phyloP scores from a whole-genome alignment of 2,329 filamentous ascomycete genomes.

The Colletotrichum godetiae region DNA sequence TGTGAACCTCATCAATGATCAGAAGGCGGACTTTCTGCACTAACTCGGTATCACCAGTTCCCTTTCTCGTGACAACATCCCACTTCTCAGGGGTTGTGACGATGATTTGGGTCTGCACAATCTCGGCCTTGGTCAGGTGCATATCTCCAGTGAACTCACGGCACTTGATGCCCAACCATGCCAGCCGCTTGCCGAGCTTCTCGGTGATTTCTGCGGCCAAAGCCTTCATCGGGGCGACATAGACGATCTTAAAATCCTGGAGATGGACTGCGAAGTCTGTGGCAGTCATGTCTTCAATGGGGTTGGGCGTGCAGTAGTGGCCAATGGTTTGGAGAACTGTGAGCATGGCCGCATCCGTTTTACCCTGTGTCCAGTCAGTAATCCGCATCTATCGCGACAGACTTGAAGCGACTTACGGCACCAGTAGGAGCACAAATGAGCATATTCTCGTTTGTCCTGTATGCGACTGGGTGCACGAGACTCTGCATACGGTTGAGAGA shows the following conservation, averaged over 20 bases:
- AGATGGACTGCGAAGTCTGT: constrained; percentile 84
- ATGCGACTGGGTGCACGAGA: constrained; percentile 93
- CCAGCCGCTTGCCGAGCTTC: constrained; percentile 89
- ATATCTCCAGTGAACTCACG: constrained; percentile 98
- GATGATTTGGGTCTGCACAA: constrained; percentile 95
- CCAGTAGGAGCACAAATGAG: constrained; percentile 97
- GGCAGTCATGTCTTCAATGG: constrained; percentile 77
- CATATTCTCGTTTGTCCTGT: constrained; percentile 98
- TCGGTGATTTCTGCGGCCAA: constrained; percentile 95
- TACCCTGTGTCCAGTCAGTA: constrained; percentile 67
- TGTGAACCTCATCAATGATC: constrained; percentile 99
- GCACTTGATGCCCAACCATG: constrained; percentile 92
- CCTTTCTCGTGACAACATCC: constrained; percentile 98
- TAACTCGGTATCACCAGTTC: constrained; percentile 95
- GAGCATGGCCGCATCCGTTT: constrained; percentile 98
- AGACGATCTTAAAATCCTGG: constrained; percentile 97
- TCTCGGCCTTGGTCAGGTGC: constrained; percentile 97
- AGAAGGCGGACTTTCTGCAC: constrained; percentile 96
- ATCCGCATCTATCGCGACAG: background rate
- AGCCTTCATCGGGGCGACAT: constrained; percentile 99
- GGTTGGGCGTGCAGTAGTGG: constrained; percentile 85
- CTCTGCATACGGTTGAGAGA: constrained; percentile 98
- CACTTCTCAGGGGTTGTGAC: constrained; percentile 99
- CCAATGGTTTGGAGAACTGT: constrained; percentile 91
- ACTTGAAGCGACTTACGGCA: constrained; percentile 66